Base-by-base conservation (phyloP, 2,329 filamentous ascomycete species). In the Beauveria scarabaeidicola region DNA sequence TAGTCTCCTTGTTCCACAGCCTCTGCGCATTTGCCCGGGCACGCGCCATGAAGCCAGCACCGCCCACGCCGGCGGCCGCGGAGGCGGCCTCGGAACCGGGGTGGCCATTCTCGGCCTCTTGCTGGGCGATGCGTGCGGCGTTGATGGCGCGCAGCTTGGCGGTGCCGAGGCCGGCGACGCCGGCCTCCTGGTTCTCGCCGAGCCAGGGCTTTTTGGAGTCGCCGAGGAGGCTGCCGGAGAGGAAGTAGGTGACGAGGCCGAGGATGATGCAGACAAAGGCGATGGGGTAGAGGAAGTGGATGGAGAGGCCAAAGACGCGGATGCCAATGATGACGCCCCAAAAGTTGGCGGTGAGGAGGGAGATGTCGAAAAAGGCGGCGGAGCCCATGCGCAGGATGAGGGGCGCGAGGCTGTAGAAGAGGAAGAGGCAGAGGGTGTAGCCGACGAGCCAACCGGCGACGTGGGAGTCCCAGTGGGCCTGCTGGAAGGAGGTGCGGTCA, bases 291-390 rank as follows among this genome's bases (percentile, higher is more conserved):
- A 97, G 81, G 80, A 84, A 96, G 75, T 96, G 89, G 61, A 99
- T 84, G 44, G 74, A 74, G 66, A 89, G 83, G 48, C 87, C 84
- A 69, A 99, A 96, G 52, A 97, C 89, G 70, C 87, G 82, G 66
- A 95, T 84, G 53, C 94, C 94, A 66, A 99, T 93, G 65, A 95
- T 88, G 63, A 96, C 88, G 64, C 91, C 92, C 94, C 94, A 99
- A 77, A 97, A 97, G 75, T 96, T 97, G 67, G 87, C 90, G 2
- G 94, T 97, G 62, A 99, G 79, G 64, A 99, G 78, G 8, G 89
- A 93, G 68, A 97, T 96, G 74, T 99, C 96, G 79, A 97, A 95
- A 76, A 99, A 97, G 21, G 92, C 93, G 3, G 94, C 94, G 17
- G 85, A 89, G 29, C 89, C 89, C 77, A 97, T 88, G 64, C 94